phyloP scores from a whole-genome alignment of 495 filamentous ascomycete species.

The Annulohypoxylon nitens region DNA sequence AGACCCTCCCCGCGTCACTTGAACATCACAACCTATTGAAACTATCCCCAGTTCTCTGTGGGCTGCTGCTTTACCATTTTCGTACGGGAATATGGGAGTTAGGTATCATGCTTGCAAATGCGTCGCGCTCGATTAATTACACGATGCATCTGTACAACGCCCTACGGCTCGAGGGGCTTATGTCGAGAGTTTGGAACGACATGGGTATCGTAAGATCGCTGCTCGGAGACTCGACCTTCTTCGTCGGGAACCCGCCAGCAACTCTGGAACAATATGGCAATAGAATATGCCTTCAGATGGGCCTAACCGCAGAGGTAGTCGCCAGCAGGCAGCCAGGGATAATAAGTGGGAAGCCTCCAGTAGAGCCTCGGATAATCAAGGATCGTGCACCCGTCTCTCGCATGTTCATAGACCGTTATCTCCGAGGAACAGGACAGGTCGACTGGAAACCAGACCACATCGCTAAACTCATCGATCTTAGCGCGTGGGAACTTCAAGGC shows the following conservation, averaged over 20 bases:
- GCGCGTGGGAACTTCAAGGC: constrained; percentile 37
- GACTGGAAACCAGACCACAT: constrained; percentile 50
- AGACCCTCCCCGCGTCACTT: constrained; percentile 1
- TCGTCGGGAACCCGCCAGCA: constrained; percentile 50
- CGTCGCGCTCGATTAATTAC: constrained; percentile 56
- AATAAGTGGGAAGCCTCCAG: no score
- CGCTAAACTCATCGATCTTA: constrained; percentile 45
- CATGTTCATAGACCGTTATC: constrained; percentile 52
- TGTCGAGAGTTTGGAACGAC: constrained; percentile 51
- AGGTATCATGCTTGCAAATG: constrained; percentile 50
- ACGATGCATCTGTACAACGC: constrained; percentile 57
- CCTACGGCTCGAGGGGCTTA: constrained; percentile 44
- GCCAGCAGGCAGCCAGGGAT: constrained; percentile 30
- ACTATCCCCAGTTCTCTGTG: constrained; percentile 49
- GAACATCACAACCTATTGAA: constrained; percentile 50
- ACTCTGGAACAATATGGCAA: constrained; percentile 50
- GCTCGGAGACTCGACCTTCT: constrained; percentile 47
- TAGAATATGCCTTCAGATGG: constrained; percentile 55
- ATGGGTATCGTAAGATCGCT: constrained; percentile 51
- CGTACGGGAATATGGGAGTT: constrained; percentile 44
- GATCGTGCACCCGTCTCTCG: constrained; percentile 46
- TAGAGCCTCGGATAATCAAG: neutral
- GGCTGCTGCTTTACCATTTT: constrained; percentile 52
- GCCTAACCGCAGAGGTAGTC: constrained; percentile 48
- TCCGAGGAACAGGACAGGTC: constrained; percentile 34